These are phyloP conservation scores for Cavenderia fasciculata DNA, from an alignment of 78 protist genomes.

Conservation along the genomic window DNA sequence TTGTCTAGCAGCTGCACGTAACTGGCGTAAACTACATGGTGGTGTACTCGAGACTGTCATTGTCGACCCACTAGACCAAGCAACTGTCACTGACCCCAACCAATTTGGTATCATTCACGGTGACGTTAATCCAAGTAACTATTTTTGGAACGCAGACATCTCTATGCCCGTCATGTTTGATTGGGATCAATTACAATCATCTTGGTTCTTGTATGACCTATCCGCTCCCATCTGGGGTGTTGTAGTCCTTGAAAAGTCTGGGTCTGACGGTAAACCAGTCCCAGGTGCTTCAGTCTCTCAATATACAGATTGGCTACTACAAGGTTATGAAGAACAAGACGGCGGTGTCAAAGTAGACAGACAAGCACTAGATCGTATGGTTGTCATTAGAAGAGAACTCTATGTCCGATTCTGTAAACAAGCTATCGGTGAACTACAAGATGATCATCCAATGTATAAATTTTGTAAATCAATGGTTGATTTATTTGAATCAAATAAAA, in stretches of 20 bases:
- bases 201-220: constrained; percentile 68
- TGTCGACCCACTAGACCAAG: constrained; percentile 15
- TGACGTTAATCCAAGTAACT: constrained; percentile 79
- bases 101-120: constrained; percentile 76
- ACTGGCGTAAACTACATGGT: constrained; percentile 64
- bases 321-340: constrained; percentile 76
- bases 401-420: constrained; percentile 72
- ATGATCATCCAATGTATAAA: constrained; percentile 47
- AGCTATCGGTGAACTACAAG: constrained; percentile 50
- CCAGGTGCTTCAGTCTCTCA: constrained; percentile 11
- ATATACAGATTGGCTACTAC: constrained; percentile 44
- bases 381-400: constrained; percentile 64
- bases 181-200: constrained; percentile 80
- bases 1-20: constrained; percentile 10
- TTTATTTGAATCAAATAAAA: neutral
- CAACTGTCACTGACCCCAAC: neutral
- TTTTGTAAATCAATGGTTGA: constrained; percentile 57
- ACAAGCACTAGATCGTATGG: constrained; percentile 63
- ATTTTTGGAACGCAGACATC: constrained; percentile 3
- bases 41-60: constrained; percentile 21
- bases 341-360: constrained; percentile 40
- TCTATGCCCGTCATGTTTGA: constrained; percentile 60
- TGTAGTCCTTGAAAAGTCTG: constrained; percentile 1
- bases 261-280: constrained; percentile 1
- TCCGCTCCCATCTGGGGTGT: constrained; percentile 78